Evolutionary conservation across 805 yeast genomes (phyloP), one percentile per base, ranked within the genome.

Genomic region (Hanseniaspora lindneri): DNA sequence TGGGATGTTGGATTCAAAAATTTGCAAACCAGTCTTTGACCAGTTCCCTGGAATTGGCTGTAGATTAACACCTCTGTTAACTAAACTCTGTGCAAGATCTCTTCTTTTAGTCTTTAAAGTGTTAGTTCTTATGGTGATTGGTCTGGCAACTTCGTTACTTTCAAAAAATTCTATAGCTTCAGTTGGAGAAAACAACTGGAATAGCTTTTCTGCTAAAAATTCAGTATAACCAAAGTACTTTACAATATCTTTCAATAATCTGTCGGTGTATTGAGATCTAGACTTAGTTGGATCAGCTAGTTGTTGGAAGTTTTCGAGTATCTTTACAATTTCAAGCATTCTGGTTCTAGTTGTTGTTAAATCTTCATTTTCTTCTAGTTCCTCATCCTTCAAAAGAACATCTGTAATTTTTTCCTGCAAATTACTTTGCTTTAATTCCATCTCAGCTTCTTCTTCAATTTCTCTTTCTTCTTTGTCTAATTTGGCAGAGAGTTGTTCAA

Each of bases 81-180:
- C 95, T 54, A 92, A 74, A 14, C 92, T 78, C 66, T 92, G 97
- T 2, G 96, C 96, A 57, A 92, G 74, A 59, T 92, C 96, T 65
- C 98, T 77, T 63, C 98, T 82, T 68, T 96, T 80, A 4, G 97
- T 83, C 60, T 82, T 84, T 55, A 92, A 72, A 16, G 98, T 92
- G 66, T 92, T 92, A n/a, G 98, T 88, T 72, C 99, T 82, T 58
- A 92, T 88, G 19, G 97, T 92, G 51, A 92, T 74, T 42, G 99
- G 99, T 64, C 99, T 77, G 28, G 95, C 83, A 50, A 89, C 84
- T 69, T 92, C 99, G 67, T 92, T 92, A 30, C 98, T 97, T 70
- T 92, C 99, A 58, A 92, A 92, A 61, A 92, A 92, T 66, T 92
- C 99, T 74, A 92, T 76, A 13, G 98, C 97, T 70, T 92, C 99